Conservation (phyloP, 2,329 filamentous ascomycete genomes). For the Rhexocercosporidium sp. region DNA sequence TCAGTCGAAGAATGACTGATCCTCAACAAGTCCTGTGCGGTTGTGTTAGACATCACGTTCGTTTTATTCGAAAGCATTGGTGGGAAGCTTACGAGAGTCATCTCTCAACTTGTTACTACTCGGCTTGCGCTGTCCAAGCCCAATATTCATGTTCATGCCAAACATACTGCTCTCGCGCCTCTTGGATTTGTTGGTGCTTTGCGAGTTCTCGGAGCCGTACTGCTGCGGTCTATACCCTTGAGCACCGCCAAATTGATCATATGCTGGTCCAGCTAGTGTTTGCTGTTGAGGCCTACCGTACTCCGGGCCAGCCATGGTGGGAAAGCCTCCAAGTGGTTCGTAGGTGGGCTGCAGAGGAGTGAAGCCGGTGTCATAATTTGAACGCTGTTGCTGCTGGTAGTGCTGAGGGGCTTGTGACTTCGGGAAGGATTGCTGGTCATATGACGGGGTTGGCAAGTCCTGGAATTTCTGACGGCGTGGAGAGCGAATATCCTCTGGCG, state of each 20-base stretch:
- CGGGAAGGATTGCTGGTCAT: conserved; percentile 60
- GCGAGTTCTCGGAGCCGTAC: conserved; percentile 37
- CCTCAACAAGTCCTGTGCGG: conserved; percentile 37
- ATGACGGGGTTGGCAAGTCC: conserved; percentile 67
- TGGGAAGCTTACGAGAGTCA: conserved; percentile 37
- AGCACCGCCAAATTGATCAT: conserved; percentile 47
- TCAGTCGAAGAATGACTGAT: conserved; percentile 43
- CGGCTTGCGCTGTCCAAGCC: conserved; percentile 45
- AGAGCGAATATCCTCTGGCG: conserved; percentile 64
- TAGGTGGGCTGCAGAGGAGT: conserved; percentile 56
- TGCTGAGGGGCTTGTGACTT: conserved; percentile 44
- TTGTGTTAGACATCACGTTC: conserved; percentile 16
- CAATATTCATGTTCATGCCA: conserved; percentile 47
- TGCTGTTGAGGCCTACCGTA: conserved; percentile 33
- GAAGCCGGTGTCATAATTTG: conserved; percentile 55
- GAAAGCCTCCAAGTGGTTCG: conserved; percentile 41
- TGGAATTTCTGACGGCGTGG: conserved; percentile 70
- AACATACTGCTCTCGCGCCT: conserved; percentile 67
- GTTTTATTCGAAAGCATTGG: conserved; percentile 9
- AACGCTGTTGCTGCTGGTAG: conserved; percentile 37
- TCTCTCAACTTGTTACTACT: conserved; percentile 37
- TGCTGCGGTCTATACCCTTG: conserved; percentile 31
- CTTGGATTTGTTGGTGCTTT: conserved; percentile 48
- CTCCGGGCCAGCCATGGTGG: conserved; percentile 41
- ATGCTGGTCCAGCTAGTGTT: conserved; percentile 40